These are phyloP conservation scores for Candida frijolesensis DNA, from an alignment of 1,139 yeast genomes.

Conservation along the genomic window DNA sequence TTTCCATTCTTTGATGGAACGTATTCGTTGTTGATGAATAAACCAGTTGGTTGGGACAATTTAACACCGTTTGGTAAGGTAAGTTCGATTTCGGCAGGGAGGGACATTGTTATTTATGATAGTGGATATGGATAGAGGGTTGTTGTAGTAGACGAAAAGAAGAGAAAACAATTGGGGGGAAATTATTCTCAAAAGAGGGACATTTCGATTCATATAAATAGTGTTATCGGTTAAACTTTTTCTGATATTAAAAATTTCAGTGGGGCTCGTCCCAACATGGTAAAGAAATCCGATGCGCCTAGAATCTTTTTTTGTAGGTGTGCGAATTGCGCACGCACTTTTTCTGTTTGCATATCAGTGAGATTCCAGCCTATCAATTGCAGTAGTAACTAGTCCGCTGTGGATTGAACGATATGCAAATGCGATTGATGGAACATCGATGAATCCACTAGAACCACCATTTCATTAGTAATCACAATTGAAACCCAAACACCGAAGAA, in stretches of 20 bases:
- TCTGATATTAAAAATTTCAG: not conserved
- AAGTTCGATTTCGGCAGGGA: constrained; percentile 45
- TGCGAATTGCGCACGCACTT: not conserved
- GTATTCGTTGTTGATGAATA: constrained; percentile 82
- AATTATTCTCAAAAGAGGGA: no score
- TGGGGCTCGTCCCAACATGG: not conserved
- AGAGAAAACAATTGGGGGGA: not conserved
- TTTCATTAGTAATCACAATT: no score
- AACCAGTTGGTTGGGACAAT: constrained; percentile 70
- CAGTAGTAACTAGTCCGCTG: no score
- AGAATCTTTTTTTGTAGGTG: not conserved
- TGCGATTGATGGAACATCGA: no score
- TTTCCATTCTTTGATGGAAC: constrained; percentile 63
- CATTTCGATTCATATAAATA: not conserved
- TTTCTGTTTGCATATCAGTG: no score
- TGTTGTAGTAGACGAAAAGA: not conserved
- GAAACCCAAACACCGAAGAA: no score
- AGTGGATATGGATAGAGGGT: not conserved
- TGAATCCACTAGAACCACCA: no score
- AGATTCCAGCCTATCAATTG: no score
- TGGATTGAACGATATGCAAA: no score
- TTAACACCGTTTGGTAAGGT: constrained; percentile 58
- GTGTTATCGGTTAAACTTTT: not conserved
- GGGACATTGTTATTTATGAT: constrained; percentile 10
- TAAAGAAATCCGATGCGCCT: constrained; percentile 1